These are phyloP conservation scores for Erythrophleum ivorense DNA, from an alignment of 331 rosid species.

Conservation along the genomic window DNA sequence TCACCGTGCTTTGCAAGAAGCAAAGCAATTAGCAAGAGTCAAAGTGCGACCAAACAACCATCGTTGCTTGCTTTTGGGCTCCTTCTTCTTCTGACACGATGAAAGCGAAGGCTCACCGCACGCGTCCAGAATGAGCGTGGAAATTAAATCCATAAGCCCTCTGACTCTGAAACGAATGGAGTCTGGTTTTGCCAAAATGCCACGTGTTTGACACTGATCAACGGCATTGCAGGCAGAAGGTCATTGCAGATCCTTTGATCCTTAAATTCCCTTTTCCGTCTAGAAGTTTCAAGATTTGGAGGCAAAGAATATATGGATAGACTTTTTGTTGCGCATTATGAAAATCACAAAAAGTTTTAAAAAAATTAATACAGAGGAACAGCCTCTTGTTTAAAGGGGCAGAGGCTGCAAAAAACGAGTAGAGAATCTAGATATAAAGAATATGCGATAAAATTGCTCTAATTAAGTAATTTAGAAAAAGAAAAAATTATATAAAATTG, in stretches of 20 bases:
- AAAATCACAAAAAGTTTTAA: no score
- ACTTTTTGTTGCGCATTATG: no score
- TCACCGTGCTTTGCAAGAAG: background rate
- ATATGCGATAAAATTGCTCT: no score
- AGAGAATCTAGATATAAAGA: no score
- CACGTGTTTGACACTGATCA: background rate
- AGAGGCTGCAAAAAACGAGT: no score
- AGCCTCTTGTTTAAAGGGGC: no score
- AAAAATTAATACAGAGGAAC: no score
- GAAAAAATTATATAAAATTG: no score
- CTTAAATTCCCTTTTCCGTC: no score
- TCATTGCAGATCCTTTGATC: background rate
- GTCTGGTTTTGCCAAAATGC: background rate
- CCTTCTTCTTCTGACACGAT: background rate
- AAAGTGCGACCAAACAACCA: background rate
- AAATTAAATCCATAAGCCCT: background rate
- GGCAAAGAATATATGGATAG: no score
- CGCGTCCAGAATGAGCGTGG: conserved; percentile 12
- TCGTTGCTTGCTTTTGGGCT: background rate
- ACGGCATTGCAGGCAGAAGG: background rate
- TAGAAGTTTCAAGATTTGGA: no score
- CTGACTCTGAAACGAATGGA: background rate
- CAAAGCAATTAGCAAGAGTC: background rate
- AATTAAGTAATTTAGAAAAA: no score
- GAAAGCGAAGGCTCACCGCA: conserved; percentile 41